These are phyloP conservation scores for Leccinellum luteum DNA, from an alignment of 768 basidiomycete species.

Conservation along the genomic window DNA sequence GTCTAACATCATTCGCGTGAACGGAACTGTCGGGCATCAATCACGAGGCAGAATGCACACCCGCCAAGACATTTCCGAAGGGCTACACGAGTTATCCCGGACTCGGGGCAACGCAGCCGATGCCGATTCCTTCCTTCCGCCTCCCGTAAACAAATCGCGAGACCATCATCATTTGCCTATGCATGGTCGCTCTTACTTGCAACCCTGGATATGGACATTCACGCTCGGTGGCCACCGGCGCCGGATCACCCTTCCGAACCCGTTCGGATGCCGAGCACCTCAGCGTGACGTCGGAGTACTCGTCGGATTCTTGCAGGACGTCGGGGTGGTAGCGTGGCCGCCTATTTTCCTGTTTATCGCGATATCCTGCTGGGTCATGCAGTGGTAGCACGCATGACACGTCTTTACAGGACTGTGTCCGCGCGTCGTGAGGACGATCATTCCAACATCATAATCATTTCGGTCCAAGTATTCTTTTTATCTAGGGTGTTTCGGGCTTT, in stretches of 20 bases:
- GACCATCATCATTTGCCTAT: neutral
- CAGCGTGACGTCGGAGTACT: slow-evolving; percentile 26
- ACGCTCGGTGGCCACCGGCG: slow-evolving; percentile 22
- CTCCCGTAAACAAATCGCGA: slow-evolving; percentile 15
- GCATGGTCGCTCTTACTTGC: slow-evolving; percentile 16
- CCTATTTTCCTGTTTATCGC: slow-evolving; percentile 32
- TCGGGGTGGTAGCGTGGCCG: slow-evolving; percentile 37
- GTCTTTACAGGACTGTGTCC: neutral
- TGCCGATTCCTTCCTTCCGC: slow-evolving; percentile 16
- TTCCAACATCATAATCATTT: neutral
- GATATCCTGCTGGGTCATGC: slow-evolving; percentile 35
- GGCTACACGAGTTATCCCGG: slow-evolving; percentile 12
- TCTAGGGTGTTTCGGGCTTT: neutral
- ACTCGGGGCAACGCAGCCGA: slow-evolving; percentile 1
- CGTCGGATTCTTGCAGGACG: slow-evolving; percentile 31
- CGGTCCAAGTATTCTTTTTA: neutral
- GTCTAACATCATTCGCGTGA: slow-evolving; percentile 20
- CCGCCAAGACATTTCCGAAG: slow-evolving; percentile 9
- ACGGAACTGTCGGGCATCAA: slow-evolving; percentile 4
- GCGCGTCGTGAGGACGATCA: neutral
- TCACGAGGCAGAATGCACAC: slow-evolving; percentile 5
- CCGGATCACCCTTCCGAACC: slow-evolving; percentile 23
- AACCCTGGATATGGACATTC: slow-evolving; percentile 27
- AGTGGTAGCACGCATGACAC: slow-evolving; percentile 13
- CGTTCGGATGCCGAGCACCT: slow-evolving; percentile 9